Conservation (phyloP, 1,284 basidiomycete genomes). For the Peniophora sp. region DNA sequence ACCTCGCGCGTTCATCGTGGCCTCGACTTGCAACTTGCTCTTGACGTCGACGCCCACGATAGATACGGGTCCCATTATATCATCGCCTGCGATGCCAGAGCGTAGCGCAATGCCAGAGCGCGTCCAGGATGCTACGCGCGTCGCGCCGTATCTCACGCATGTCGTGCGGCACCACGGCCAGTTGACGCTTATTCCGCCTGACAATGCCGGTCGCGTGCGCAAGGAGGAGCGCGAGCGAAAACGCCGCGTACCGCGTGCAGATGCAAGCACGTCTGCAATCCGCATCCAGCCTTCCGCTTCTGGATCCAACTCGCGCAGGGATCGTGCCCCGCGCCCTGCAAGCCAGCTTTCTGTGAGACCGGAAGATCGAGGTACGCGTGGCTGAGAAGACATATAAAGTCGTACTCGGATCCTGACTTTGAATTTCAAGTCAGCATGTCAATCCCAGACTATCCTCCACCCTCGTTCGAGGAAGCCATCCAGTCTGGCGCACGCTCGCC, state of each 20-base stretch:
- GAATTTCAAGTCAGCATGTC: slow-evolving; percentile 15
- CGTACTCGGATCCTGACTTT: too few species aligned
- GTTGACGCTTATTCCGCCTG: slow-evolving; percentile 38
- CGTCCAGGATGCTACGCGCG: slow-evolving; percentile 37
- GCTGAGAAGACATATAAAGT: too few species aligned
- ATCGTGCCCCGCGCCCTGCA: neutral
- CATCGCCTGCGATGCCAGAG: slow-evolving; percentile 4
- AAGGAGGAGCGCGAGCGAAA: slow-evolving; percentile 20
- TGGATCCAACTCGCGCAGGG: neutral
- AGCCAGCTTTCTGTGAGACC: too few species aligned
- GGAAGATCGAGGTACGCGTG: too few species aligned
- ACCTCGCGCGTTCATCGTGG: too few species aligned
- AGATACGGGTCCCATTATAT: slow-evolving; percentile 7
- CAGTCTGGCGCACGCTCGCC: slow-evolving; percentile 11
- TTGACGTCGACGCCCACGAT: slow-evolving; percentile 5
- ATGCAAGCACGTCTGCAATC: slow-evolving; percentile 6
- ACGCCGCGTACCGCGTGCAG: slow-evolving; percentile 19
- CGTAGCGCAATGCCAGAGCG: slow-evolving; percentile 7
- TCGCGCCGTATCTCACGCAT: slow-evolving; percentile 53
- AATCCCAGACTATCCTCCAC: slow-evolving; percentile 50
- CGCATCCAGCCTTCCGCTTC: neutral
- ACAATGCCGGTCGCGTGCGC: slow-evolving; percentile 45
- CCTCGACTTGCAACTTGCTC: too few species aligned
- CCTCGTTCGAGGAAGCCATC: slow-evolving; percentile 50
- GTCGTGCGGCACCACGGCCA: slow-evolving; percentile 48